Evolutionary conservation across 495 filamentous ascomycete species (phyloP), one percentile per base, ranked within the genome.

Genomic region (Neurospora africana): DNA sequence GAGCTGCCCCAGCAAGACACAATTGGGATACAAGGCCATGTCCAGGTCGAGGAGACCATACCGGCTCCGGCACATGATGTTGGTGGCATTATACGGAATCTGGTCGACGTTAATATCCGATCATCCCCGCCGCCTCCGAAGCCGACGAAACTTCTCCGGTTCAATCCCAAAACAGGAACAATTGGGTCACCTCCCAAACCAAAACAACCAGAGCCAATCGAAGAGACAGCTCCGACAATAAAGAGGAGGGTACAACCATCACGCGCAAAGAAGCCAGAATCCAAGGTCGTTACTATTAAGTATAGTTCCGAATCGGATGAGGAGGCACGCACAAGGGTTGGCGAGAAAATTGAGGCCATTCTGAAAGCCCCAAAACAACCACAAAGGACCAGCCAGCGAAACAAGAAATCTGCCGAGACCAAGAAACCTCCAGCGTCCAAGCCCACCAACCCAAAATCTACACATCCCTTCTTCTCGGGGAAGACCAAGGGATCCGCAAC

Each of bases 381-480:
- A 27, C 67, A 58, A 81, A 80, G 4, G 11, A 33, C 10, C 6
- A 69, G 10, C 76, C 81, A 35, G 72, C 70, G 17, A 80, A 79
- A 3, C 36, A 72, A 69, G 47, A 72, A 69, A 39, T 3, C 58
- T 13, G 37, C 67, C 3, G 71, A 74, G 47, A 36, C 44, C 19
- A 13, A 47, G 5, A 70, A 73, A 17, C 19, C 68, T 13, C 13
- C 47, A 36, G 11, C 69, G 1, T 19, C 69, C 19, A 70, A 69
- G 43, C 30, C 71, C 38, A 80, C 87, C 27, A 33, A 17, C 38
- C 70, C 80, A 30, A 96, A 92, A 76, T 72, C 87, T 3, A 91
- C 91, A 0, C 94, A 97, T 81, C 94, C 94, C 0, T 97, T 97
- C 76, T 97, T 97, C 76, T 69, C 85, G 6, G 85, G 83, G 7